Base-by-base conservation (phyloP, 2,329 filamentous ascomycete species). In the Periconia sp. region DNA sequence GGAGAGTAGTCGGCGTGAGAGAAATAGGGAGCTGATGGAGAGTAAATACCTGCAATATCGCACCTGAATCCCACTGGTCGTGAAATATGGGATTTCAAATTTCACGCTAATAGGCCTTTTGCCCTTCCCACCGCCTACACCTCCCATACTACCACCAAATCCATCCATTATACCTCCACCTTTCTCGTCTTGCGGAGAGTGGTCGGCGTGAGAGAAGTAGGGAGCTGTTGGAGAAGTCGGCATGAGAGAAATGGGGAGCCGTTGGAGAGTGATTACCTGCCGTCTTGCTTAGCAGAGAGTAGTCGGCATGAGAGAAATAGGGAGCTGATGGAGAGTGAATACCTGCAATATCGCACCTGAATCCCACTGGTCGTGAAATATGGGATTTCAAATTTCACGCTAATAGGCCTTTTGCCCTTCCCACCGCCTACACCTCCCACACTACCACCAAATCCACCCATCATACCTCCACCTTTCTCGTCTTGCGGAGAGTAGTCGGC, bases 11-110 rank as follows among this genome's bases (percentile, higher is more conserved):
- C n/a, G n/a, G n/a, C n/a, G n/a, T n/a, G n/a, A n/a, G n/a, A n/a
- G n/a, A n/a, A n/a, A n/a, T n/a, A n/a, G n/a, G n/a, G n/a, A n/a
- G n/a, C n/a, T n/a, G n/a, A n/a, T n/a, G n/a, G n/a, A n/a, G n/a
- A n/a, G n/a, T n/a, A n/a, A n/a, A n/a, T n/a, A n/a, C n/a, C n/a
- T n/a, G n/a, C n/a, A n/a, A n/a, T 99, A 99, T 64, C 94, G 84
- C 63, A 99, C 94, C 73, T 99, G 95, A 59, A 99, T 99, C 54
- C 94, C 94, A 74, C 89, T 95, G 3, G 95, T 99, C n/a, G 94
- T 99, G 70, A 99, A 99, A 75, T 99, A 99, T n/a, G 94, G 94
- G 66, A 99, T 99, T 78, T 99, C 94, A 70, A 99, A 99, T 77
- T 99, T 99, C 76, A 99, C 94, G 71, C 92, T 92, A 64, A 99